Conservation (phyloP, 805 yeast species). For the Soucietia sequanensis region DNA sequence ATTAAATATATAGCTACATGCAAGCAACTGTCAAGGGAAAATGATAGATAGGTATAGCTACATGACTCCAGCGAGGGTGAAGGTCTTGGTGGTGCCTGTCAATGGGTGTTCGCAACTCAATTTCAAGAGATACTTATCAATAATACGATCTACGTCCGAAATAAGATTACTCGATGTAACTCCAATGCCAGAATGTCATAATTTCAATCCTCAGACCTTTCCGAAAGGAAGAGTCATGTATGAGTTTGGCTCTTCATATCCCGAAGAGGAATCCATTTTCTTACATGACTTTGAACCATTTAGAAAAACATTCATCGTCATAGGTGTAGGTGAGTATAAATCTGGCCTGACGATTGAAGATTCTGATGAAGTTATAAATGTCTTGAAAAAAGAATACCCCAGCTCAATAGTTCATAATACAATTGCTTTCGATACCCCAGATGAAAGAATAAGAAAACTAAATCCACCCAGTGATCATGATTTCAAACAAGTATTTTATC, state of each 20-base stretch:
- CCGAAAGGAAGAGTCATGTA: conserved; percentile 75
- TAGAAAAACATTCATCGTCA: conserved; percentile 67
- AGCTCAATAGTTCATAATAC: conserved; percentile 53
- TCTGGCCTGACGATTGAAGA: too few species aligned
- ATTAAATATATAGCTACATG: too few species aligned
- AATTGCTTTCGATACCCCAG: conserved; percentile 54
- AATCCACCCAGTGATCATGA: conserved; percentile 15
- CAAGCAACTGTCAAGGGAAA: too few species aligned
- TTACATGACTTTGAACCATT: conserved; percentile 89
- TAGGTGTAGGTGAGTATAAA: conserved; percentile 44
- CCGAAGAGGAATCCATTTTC: conserved; percentile 59
- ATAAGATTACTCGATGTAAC: conserved; percentile 75
- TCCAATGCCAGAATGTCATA: conserved; percentile 45
- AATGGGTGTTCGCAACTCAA: conserved; percentile 44
- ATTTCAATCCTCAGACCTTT: conserved; percentile 81
- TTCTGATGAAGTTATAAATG: conserved; percentile 3
- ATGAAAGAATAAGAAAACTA: conserved; percentile 7
- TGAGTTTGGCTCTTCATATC: conserved; percentile 46
- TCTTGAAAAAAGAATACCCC: conserved; percentile 49
- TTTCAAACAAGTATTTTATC: conserved; percentile 18
- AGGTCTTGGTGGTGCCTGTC: conserved; percentile 66
- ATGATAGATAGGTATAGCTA: conserved; percentile 43
- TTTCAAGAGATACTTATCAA: conserved; percentile 42
- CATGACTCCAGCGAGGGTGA: conserved; percentile 65
- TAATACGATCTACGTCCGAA: conserved; percentile 52